Conservation (phyloP, 768 basidiomycete genomes). For the Panaeolus cyanescens region DNA sequence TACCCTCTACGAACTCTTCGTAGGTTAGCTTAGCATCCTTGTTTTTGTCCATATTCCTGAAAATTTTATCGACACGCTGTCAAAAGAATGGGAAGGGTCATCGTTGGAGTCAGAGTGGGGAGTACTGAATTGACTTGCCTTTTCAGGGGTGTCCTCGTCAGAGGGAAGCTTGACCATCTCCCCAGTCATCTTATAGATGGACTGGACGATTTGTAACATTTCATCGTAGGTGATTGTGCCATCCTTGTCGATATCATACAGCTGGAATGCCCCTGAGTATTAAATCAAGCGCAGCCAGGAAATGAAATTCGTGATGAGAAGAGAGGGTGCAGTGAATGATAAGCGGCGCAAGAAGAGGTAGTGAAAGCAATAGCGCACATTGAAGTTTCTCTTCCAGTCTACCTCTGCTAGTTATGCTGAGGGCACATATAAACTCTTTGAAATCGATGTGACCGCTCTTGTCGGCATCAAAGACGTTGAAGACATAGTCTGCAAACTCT, state of each 20-base stretch:
- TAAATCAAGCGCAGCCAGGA: constrained; percentile 13
- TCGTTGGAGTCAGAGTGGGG: constrained; percentile 2
- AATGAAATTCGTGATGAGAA: not conserved
- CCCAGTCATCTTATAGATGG: constrained; percentile 99
- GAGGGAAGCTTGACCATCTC: constrained; percentile 98
- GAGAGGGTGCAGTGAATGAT: not conserved
- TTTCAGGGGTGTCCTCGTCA: constrained; percentile 99
- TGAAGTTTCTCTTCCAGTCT: constrained; percentile 96
- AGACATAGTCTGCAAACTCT: constrained; percentile 97
- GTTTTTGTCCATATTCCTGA: constrained; percentile 95
- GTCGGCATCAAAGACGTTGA: constrained; percentile 96
- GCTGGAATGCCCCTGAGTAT: constrained; percentile 93
- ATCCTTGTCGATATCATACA: constrained; percentile 99
- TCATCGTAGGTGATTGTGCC: constrained; percentile 98
- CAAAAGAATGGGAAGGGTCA: constrained; percentile 6
- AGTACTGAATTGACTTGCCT: constrained; percentile 50
- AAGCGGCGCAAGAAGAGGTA: not conserved
- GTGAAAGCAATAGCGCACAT: constrained; percentile 58
- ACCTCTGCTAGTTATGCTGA: constrained; percentile 93
- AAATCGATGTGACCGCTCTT: constrained; percentile 98
- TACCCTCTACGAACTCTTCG: constrained; percentile 97
- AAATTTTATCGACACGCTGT: constrained; percentile 98
- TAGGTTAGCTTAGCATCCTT: constrained; percentile 92
- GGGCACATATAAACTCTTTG: constrained; percentile 98
- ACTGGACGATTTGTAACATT: constrained; percentile 97